These are phyloP conservation scores for Pyrenophora graminea DNA, from an alignment of 2,329 filamentous ascomycete genomes.

Conservation along the genomic window DNA sequence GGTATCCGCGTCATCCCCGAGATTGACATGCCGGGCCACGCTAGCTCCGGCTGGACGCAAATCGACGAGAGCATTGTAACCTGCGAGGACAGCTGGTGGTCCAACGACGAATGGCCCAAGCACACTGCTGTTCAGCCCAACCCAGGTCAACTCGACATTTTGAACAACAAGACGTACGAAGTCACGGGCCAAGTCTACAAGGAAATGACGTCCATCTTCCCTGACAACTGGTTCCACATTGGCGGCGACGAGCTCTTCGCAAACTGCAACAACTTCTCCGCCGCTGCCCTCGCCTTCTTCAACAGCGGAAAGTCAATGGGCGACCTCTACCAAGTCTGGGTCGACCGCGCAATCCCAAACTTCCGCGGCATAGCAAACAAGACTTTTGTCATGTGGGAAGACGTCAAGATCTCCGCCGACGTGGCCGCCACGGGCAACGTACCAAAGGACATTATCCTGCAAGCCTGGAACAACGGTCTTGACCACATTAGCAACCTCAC, in stretches of 20 bases:
- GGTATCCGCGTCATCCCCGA: constrained; percentile 65
- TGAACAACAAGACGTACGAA: constrained; percentile 61
- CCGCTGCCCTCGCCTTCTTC: constrained; percentile 56
- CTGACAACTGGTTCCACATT: constrained; percentile 60
- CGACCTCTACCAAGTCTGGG: constrained; percentile 60
- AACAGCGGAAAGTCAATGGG: constrained; percentile 55
- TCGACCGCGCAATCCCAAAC: constrained; percentile 58
- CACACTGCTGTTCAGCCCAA: constrained; percentile 63
- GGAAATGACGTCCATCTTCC: constrained; percentile 57
- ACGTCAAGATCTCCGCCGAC: constrained; percentile 51
- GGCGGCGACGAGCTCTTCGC: constrained; percentile 61
- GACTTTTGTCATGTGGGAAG: constrained; percentile 63
- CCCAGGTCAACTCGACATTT: constrained; percentile 61
- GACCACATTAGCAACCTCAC: constrained; percentile 58
- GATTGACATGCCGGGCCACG: constrained; percentile 66
- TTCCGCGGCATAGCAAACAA: constrained; percentile 54
- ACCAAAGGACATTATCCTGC: constrained; percentile 58
- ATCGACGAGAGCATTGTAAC: constrained; percentile 61
- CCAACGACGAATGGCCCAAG: constrained; percentile 59
- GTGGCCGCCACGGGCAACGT: constrained; percentile 53
- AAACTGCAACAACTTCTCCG: constrained; percentile 63
- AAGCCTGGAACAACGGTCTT: constrained; percentile 60
- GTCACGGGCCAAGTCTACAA: constrained; percentile 59
- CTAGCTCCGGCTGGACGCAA: constrained; percentile 60
- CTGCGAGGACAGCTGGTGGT: constrained; percentile 64